These are phyloP conservation scores for Kwoniella bestiolae DNA, from an alignment of 768 basidiomycete species.

Conservation along the genomic window DNA sequence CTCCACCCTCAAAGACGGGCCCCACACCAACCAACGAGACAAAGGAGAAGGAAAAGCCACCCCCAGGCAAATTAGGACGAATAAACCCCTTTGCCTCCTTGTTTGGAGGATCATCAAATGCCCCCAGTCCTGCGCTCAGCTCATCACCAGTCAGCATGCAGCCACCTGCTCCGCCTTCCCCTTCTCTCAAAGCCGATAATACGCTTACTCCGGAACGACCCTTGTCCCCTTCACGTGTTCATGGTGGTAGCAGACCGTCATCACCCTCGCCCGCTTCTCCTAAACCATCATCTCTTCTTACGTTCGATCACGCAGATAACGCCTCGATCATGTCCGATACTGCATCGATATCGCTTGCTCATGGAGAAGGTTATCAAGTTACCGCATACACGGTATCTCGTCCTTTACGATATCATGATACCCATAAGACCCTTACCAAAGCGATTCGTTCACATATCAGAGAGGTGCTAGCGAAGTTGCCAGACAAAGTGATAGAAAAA, in stretches of 20 bases:
- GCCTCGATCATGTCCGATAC: conserved; percentile 40
- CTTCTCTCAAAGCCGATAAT: conserved; percentile 10
- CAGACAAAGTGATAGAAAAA: conserved; percentile 50
- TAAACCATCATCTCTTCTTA: conserved; percentile 44
- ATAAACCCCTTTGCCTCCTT: conserved; percentile 80
- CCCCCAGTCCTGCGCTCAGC: conserved; percentile 44
- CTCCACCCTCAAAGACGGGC: conserved; percentile 57
- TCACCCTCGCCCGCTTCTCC: conserved; percentile 66
- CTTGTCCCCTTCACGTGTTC: conserved; percentile 28
- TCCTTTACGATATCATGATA: conserved; percentile 50
- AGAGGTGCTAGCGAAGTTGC: conserved; percentile 48
- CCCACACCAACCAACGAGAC: conserved; percentile 53
- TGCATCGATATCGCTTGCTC: conserved; percentile 3
- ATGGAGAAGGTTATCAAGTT: conserved; percentile 50
- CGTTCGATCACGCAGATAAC: conserved; percentile 20
- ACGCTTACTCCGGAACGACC: conserved; percentile 21
- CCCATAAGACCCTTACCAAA: conserved; percentile 51
- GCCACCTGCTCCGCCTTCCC: conserved; percentile 54
- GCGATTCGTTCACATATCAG: conserved; percentile 43
- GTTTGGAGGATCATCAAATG: conserved; percentile 64
- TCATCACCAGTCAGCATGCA: conserved; percentile 51
- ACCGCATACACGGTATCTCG: conserved; percentile 53
- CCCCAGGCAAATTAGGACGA: conserved; percentile 55
- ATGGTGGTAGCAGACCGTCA: conserved; percentile 52
- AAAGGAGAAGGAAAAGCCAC: conserved; percentile 62